phyloP scores from a whole-genome alignment of 139 green algal species.

The Chlamydomonas sp. region DNA sequence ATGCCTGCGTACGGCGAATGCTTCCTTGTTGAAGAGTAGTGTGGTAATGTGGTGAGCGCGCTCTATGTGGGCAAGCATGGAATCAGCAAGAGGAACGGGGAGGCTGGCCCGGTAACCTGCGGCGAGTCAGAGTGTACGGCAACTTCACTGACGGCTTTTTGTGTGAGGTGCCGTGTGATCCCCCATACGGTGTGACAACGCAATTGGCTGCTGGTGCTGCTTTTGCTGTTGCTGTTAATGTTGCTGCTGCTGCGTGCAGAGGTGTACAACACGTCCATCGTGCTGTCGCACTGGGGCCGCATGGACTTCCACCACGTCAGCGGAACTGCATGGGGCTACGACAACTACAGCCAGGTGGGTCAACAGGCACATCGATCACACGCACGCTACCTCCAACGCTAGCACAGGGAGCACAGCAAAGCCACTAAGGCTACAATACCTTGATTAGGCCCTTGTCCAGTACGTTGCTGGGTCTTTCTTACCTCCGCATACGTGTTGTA shows the following conservation, averaged over 20 bases:
- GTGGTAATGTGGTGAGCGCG: too few relatives aligned
- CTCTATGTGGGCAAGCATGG: too few relatives aligned
- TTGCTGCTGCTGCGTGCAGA: conserved; percentile 14
- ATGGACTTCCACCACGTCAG: conserved; percentile 39
- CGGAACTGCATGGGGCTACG: conserved; percentile 47
- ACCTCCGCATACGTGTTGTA: not conserved
- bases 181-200: too few relatives aligned
- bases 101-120: too few relatives aligned
- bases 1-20: too few relatives aligned
- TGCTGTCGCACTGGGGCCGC: conserved; percentile 58
- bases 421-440: not conserved
- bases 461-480: not conserved
- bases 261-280: conserved; percentile 53
- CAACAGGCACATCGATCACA: not conserved
- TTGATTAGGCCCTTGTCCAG: not conserved
- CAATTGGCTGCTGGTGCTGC: not conserved
- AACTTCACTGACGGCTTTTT: too few relatives aligned
- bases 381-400: not conserved
- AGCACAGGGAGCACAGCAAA: not conserved
- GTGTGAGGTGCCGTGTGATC: too few relatives aligned
- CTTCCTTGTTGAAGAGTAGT: too few relatives aligned
- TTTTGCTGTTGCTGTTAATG: not conserved
- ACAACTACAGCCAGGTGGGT: conserved; percentile 56
- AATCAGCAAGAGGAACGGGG: too few relatives aligned
- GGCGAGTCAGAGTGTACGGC: too few relatives aligned